These are phyloP conservation scores for Mycena latifolia DNA, from an alignment of 768 basidiomycete genomes.

Conservation along the genomic window DNA sequence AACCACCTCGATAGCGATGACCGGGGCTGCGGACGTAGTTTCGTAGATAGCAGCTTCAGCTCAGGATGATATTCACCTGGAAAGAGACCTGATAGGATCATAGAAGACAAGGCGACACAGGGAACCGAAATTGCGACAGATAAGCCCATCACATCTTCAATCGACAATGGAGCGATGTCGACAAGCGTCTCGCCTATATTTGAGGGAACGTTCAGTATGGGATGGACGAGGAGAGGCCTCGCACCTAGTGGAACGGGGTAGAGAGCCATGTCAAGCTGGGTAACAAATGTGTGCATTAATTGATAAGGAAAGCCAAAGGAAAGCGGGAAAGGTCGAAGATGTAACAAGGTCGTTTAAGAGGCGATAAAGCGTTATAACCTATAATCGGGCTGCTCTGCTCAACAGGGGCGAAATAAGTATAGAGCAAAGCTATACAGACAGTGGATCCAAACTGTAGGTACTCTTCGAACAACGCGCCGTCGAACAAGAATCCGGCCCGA, in stretches of 20 bases:
- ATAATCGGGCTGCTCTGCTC: slow-evolving; percentile 4
- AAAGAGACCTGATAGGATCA: slow-evolving; percentile 13
- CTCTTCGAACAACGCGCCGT: too few relatives aligned
- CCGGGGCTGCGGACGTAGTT: slow-evolving; percentile 4
- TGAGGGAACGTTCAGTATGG: neutral
- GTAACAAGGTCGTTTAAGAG: slow-evolving; percentile 14
- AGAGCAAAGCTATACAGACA: neutral
- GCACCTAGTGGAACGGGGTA: slow-evolving; percentile 18
- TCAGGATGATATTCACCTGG: slow-evolving; percentile 6
- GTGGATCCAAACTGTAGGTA: neutral
- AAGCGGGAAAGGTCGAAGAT: slow-evolving; percentile 3
- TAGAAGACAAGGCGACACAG: slow-evolving; percentile 12
- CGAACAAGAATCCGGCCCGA: too few relatives aligned
- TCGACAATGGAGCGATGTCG: slow-evolving; percentile 8
- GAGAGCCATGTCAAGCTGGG: slow-evolving; percentile 16
- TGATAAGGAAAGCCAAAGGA: slow-evolving; percentile 5
- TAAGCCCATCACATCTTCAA: slow-evolving; percentile 17
- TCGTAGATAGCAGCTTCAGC: neutral
- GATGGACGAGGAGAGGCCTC: neutral
- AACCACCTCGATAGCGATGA: neutral
- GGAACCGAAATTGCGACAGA: slow-evolving; percentile 14
- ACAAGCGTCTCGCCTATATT: neutral
- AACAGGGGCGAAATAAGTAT: neutral
- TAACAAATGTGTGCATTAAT: slow-evolving; percentile 25
- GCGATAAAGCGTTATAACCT: slow-evolving; percentile 7